Evolutionary conservation across 371 early-diverging fungal genomes (phyloP).

Genomic region (Mucor plumbeus): DNA sequence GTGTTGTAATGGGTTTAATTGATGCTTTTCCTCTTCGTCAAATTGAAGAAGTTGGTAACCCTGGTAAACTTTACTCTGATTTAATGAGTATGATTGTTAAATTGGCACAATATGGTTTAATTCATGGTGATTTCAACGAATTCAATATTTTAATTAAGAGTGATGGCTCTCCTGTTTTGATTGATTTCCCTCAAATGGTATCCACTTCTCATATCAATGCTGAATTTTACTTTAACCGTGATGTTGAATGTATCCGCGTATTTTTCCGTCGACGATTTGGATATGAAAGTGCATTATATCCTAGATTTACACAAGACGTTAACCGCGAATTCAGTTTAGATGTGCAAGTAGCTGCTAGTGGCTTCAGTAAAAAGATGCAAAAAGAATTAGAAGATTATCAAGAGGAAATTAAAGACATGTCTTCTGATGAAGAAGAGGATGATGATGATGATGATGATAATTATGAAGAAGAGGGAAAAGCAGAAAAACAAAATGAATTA

Average conservation of each 20-base stretch:
- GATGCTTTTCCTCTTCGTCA: constrained; percentile 96
- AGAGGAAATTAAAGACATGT: constrained; percentile 56
- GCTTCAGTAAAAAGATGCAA: constrained; percentile 92
- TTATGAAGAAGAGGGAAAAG: constrained; percentile 40
- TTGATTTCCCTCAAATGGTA: constrained; percentile 99
- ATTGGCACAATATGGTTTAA: constrained; percentile 95
- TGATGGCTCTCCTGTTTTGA: constrained; percentile 86
- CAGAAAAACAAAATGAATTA: constrained; percentile 4
- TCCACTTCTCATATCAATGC: constrained; percentile 95
- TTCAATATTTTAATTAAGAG: constrained; percentile 97
- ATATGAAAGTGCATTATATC: constrained; percentile 90
- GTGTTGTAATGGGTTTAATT: constrained; percentile 97
- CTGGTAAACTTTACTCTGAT: constrained; percentile 90
- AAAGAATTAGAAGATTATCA: constrained; percentile 78
- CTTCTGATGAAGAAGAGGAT: constrained; percentile 46
- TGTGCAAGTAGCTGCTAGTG: constrained; percentile 94
- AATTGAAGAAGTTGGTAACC: constrained; percentile 82
- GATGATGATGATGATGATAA: constrained; percentile 35
- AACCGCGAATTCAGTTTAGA: constrained; percentile 90
- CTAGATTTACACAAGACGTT: constrained; percentile 84
- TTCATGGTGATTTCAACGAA: constrained; percentile 99
- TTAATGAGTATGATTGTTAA: constrained; percentile 96
- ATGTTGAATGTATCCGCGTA: constrained; percentile 96
- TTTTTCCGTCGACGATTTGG: constrained; percentile 92
- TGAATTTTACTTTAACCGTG: constrained; percentile 97